Conservation (phyloP, 306 rosid species). For the Notholithocarpus densiflorus region DNA sequence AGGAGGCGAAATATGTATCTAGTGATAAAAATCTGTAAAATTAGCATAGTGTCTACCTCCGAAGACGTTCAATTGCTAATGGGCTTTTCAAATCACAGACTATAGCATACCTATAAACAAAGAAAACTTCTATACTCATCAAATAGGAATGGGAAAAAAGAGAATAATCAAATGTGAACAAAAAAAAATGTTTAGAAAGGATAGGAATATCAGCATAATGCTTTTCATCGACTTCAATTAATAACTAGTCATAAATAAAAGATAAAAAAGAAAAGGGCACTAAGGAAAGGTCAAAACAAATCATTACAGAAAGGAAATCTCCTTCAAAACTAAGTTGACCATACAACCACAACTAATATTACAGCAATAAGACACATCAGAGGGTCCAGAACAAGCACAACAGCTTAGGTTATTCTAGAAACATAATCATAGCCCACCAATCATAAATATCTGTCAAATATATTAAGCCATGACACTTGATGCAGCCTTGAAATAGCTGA, state of each 20-base stretch:
- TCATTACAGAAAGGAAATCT: not conserved
- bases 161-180: not conserved
- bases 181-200: not conserved
- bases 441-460: not conserved
- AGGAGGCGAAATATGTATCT: slow-evolving; percentile 8
- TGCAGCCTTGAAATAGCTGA: not conserved
- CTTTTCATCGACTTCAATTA: not conserved
- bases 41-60: slow-evolving; percentile 47
- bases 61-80: slow-evolving; percentile 86
- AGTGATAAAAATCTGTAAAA: not conserved
- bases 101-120: slow-evolving; percentile 63
- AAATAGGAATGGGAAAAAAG: not conserved
- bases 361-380: not conserved
- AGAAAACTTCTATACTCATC: not conserved
- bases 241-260: not conserved
- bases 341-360: not conserved
- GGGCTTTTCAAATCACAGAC: slow-evolving; percentile 80
- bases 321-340: not conserved
- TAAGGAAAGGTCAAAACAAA: not conserved
- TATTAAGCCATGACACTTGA: not conserved
- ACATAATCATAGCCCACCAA: not conserved
- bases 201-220: not conserved
- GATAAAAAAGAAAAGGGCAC: not conserved
- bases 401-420: not conserved
- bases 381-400: not conserved